Evolutionary conservation across 306 rosid genomes (phyloP), one percentile per base, ranked within the genome.

Genomic region (Cicer bijugum): DNA sequence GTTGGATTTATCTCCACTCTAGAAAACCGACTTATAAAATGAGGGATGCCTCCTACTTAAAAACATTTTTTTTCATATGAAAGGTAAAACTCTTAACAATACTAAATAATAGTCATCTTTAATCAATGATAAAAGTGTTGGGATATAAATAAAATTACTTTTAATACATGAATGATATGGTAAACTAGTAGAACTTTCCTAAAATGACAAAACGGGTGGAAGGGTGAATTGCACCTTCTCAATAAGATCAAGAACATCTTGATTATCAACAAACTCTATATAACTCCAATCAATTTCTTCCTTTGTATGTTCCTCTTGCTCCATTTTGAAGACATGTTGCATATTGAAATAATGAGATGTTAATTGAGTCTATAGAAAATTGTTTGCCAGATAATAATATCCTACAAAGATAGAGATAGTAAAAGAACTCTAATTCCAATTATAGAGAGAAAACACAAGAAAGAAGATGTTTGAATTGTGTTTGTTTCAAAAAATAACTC

Each of bases 251-350:
- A 93, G 98, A 74, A 93, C 69, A 77, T 93, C 98, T 81, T 89
- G 97, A 84, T 93, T 93, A 83, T 93, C 98, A 42, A 93, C 80
- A 10, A 93, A 93, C 80, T 93, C 97, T 69, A 93, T 93, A 67
- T 93, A 93, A 83, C 98, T 93, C 98, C 98, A 93, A 65, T 93
- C 77, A 69, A 93, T 93, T 75, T 89, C 94, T 86, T 93, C 98
- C 82, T 87, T 93, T 14, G 96, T 86, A 81, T 93, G 91, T 75
- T 93, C 98, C 80, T 93, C 98, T 86, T 93, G 98, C 90, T 93
- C 98, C 98, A 93, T 89, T 88, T 93, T 93, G 89, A 93, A 93
- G 72, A 93, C 96, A 58, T 93, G 98, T 97, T 93, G 91, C 78
- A 75, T 69, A 79, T 73, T 59, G 68, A 60, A 68, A 28, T 67